Percentiles rank a stretch among this genome's conserved stretches.
Conservation (phyloP, 2,329 filamentous ascomycete genomes). For the Fusarium sp. region DNA sequence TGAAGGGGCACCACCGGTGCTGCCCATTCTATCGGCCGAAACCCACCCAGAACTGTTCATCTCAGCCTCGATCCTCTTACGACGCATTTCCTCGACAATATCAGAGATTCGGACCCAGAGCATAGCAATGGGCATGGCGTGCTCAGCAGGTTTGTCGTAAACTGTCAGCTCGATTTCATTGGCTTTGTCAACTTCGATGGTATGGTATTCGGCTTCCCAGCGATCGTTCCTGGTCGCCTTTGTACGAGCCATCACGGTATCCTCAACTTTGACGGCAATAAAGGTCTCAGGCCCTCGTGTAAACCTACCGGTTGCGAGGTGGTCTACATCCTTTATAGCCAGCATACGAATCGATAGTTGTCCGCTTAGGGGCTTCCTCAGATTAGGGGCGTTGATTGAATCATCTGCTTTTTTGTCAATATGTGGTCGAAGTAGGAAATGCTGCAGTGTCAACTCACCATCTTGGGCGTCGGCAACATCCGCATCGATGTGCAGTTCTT, state of each 20-base stretch:
- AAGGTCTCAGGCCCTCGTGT: conserved; percentile 93
- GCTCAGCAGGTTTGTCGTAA: conserved; percentile 93
- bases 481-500: conserved; percentile 95
- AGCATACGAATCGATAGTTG: conserved; percentile 87
- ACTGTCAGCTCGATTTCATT: conserved; percentile 98
- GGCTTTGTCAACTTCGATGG: conserved; percentile 94
- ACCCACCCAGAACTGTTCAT: conserved; percentile 96
- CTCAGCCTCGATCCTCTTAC: conserved; percentile 96
- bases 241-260: conserved; percentile 88
- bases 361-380: conserved; percentile 94
- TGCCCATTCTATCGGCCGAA: conserved; percentile 93
- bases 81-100: conserved; percentile 95
- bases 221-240: conserved; percentile 84
- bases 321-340: conserved; percentile 93
- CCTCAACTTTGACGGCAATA: conserved; percentile 96
- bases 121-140: conserved; percentile 91
- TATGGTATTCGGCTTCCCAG: conserved; percentile 92
- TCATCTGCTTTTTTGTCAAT: conserved; percentile 71
- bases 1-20: conserved; percentile 56
- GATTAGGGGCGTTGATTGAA: conserved; percentile 92
- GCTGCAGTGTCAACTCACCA: conserved; percentile 63
- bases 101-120: conserved; percentile 97
- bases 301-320: conserved; percentile 85
- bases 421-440: conserved; percentile 13
- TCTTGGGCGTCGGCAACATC: conserved; percentile 81